Evolutionary conservation across 164 flowering plant species (phyloP), one percentile per base, ranked within the genome.

Genomic region (Platanus orientalis): DNA sequence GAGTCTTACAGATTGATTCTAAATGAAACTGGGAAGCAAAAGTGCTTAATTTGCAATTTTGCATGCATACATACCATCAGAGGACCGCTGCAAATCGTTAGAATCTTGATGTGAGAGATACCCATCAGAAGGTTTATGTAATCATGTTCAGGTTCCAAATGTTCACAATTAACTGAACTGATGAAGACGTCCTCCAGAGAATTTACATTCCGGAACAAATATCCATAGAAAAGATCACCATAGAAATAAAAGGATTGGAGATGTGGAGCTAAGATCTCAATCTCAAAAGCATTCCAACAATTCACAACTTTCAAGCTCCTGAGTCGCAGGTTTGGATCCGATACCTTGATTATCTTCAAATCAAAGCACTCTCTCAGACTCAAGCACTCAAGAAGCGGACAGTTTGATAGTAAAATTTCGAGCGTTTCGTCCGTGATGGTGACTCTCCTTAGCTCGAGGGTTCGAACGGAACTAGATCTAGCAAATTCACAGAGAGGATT

Each of bases 381-480:
- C 64, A 67, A 60, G 16, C 20, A 30, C 25, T 44, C 57, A 2
- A 60, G 64, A 34, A 28, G 7, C 1, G 54, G 64, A 39, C 70
- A 60, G 2, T 28, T 54, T 4, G 24, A 29, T n/a, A 67, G 6
- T 11, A 53, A 2, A 7, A 44, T 60, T 26, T 52, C 52, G 17
- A 67, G 59, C 28, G 30, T 30, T 1, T 60, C 25, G 14, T 42
- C 54, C 3, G 63, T 16, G 25, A 67, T 40, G 21, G 20, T 14
- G 21, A 67, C 70, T 24, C 27, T 10, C 4, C 13, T 21, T 1
- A 67, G 53, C 7, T 17, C 11, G 20, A 67, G 64, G 16, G 54
- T 42, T 28, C 27, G 30, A 14, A 67, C 64, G 28, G 64, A 60
- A 42, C 45, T 17, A 2, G 60, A 54, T 14, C 64, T 59, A 52